Evolutionary conservation across 768 basidiomycete genomes (phyloP), one percentile per base, ranked within the genome.

Genomic region (Russula sp.): DNA sequence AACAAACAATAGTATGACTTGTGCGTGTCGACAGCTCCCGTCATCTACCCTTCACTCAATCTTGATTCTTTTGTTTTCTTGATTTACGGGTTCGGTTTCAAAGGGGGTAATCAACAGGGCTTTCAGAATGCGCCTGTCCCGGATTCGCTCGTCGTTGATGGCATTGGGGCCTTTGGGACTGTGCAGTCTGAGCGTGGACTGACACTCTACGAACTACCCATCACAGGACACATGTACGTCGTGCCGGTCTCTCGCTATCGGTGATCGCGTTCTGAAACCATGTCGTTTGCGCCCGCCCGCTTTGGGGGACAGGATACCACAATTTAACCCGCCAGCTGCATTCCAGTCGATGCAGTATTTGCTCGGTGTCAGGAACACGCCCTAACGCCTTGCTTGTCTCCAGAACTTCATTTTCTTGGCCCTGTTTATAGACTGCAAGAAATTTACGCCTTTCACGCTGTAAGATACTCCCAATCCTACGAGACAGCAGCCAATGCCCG

Each of bases 201-300:
- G 40, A 68, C 67, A 9, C 35, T 55, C 27, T 68, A 68, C 40
- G 65, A 66, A 52, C 31, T 65, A 20, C 31, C 48, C 18, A 42
- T 68, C 53, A 68, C 67, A 22, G 67, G 67, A 16, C 67, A 68
- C 40, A 68, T 68, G 67, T 68, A 44, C 47, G 66, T 62, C 16
- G 10, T 40, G 6, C 6, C 2, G 22, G 22, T 40, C 10, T 51
- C 31, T 16, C 5, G 14, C 9, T 6, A 4, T 18, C 0, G 37
- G 32, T 27, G 14, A 32, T 7, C 10, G 50, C 35, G 49, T 16
- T 56, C 47, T 50, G 34, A 42, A n/a, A 22, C 31, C 20, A 6
- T 39, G 16, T 35, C 18, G 35, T 39, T 45, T 2, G 27, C 45
- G 18, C 45, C 13, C 1, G 52, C 8, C 35, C 4, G 22, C 7